Evolutionary conservation across 2,329 filamentous ascomycete genomes (phyloP).

Genomic region (Ceratocystis cacaofunesta): DNA sequence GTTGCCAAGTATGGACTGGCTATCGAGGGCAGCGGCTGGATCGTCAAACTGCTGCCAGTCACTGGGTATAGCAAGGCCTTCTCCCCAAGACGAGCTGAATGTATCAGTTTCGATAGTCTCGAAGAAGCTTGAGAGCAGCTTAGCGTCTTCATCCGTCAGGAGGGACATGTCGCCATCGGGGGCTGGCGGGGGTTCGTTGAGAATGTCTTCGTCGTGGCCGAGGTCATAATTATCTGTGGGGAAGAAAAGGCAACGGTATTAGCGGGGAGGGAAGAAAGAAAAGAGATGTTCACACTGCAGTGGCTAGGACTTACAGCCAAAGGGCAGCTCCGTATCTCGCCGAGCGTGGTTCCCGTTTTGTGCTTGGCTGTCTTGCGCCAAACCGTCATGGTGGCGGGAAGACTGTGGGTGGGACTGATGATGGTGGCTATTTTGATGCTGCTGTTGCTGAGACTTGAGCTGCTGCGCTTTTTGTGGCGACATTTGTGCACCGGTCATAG

Average conservation of each 20-base stretch:
- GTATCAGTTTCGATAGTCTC: slow-evolving; percentile 37
- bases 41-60: slow-evolving; percentile 36
- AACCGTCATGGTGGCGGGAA: not conserved
- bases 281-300: not conserved
- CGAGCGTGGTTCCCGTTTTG: slow-evolving; percentile 17
- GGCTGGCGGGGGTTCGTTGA: slow-evolving; percentile 38
- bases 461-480: not conserved
- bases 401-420: not conserved
- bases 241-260: not conserved
- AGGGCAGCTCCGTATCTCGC: slow-evolving; percentile 39
- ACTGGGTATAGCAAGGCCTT: slow-evolving; percentile 35
- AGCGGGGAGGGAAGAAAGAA: not conserved
- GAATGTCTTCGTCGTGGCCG: slow-evolving; percentile 17
- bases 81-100: slow-evolving; percentile 36
- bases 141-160: slow-evolving; percentile 46
- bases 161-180: slow-evolving; percentile 50
- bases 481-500: slow-evolving; percentile 11
- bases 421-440: not conserved
- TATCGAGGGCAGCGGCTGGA: slow-evolving; percentile 19
- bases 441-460: not conserved
- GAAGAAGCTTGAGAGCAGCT: slow-evolving; percentile 43
- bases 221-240: slow-evolving; percentile 31
- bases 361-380: slow-evolving; percentile 1
- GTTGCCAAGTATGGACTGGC: slow-evolving; percentile 19
- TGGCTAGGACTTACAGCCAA: slow-evolving; percentile 46